These are phyloP conservation scores for Mycena rebaudengoi DNA, from an alignment of 768 basidiomycete species.

Conservation along the genomic window DNA sequence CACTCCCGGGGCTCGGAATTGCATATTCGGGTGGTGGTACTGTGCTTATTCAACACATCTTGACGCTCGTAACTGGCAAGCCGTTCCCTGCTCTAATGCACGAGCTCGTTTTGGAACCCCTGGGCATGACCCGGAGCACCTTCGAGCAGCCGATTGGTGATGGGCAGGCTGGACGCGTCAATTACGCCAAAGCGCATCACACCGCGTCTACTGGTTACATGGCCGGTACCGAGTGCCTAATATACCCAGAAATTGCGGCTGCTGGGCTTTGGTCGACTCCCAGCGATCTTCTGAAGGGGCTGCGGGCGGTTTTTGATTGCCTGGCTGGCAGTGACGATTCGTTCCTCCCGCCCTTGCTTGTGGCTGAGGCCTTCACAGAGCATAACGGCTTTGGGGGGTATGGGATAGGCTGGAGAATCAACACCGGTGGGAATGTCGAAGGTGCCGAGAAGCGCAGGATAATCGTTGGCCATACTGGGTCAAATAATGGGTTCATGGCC, in stretches of 20 bases:
- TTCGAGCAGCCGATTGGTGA: constrained; percentile 1
- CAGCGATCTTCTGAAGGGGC: constrained; percentile 7
- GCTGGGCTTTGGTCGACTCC: constrained; percentile 17
- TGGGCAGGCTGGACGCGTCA: background rate
- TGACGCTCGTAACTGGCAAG: constrained; percentile 18
- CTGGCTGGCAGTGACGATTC: background rate
- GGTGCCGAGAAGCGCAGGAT: background rate
- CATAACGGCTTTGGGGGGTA: constrained; percentile 9
- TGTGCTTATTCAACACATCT: constrained; percentile 12
- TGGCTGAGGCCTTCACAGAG: constrained; percentile 15
- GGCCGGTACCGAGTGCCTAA: constrained; percentile 6
- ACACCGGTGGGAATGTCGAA: background rate
- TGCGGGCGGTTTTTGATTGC: constrained; percentile 16
- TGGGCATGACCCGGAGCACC: constrained; percentile 13
- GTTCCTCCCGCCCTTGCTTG: constrained; percentile 11
- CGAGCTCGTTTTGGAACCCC: constrained; percentile 16
- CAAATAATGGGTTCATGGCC: constrained; percentile 9
- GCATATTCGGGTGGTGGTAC: constrained; percentile 18
- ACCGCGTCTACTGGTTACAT: constrained; percentile 3
- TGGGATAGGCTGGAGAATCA: constrained; percentile 11
- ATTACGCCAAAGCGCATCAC: constrained; percentile 10
- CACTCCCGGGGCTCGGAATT: constrained; percentile 14
- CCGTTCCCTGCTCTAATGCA: constrained; percentile 12
- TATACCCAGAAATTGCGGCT: constrained; percentile 16
- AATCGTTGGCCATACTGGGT: background rate